Percentiles rank a stretch among this genome's conserved stretches.
Conservation (phyloP, 176 grass and related monocot species). For the Carex littledalei region DNA sequence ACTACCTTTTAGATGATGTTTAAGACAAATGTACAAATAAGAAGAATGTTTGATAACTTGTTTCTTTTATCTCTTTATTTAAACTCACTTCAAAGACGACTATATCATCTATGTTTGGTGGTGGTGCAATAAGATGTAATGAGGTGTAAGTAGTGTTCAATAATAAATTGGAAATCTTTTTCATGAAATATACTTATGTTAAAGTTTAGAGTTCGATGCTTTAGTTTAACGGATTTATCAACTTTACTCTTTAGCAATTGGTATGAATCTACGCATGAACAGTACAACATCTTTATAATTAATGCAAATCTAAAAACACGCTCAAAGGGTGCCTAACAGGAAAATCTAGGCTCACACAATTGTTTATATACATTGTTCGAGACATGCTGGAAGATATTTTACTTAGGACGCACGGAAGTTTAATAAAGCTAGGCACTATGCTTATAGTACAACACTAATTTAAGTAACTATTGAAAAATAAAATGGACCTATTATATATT, state of each 20-base stretch:
- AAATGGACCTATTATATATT: neutral
- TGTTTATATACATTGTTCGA: neutral
- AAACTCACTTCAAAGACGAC: neutral
- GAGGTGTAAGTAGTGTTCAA: neutral
- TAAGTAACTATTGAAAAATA: no score
- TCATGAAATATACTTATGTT: neutral
- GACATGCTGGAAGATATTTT: neutral
- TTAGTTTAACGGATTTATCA: no score
- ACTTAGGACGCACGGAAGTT: neutral
- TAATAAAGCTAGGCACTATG: neutral
- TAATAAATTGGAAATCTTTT: neutral
- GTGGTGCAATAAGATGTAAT: neutral
- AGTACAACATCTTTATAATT: neutral
- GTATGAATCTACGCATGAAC: neutral
- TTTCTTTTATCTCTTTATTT: neutral
- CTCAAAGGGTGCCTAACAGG: neutral
- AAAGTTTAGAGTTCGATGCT: no score
- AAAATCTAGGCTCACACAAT: neutral
- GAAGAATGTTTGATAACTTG: neutral
- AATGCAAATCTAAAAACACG: neutral
- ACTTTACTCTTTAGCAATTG: neutral
- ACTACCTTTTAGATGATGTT: neutral
- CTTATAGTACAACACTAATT: neutral
- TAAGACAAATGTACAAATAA: neutral
- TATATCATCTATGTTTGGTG: neutral